Evolutionary conservation across 352 stramenopile species (phyloP).

Genomic region (Globisporangium takayamanum): DNA sequence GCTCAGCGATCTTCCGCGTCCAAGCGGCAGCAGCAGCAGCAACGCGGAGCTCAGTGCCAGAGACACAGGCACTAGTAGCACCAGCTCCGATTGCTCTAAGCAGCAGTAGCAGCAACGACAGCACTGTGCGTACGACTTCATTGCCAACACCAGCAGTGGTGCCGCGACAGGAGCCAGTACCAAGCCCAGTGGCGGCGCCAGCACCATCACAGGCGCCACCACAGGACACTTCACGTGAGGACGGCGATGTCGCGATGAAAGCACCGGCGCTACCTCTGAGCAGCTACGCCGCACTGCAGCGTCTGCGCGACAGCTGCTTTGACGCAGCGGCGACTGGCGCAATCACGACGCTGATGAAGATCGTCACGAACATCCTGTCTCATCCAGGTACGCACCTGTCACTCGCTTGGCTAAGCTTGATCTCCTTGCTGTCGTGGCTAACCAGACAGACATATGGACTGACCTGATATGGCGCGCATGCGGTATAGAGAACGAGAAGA

Average conservation of each 20-base stretch:
- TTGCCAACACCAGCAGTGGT: not conserved
- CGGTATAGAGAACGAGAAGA: constrained; percentile 65
- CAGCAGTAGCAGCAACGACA: not conserved
- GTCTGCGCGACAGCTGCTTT: constrained; percentile 70
- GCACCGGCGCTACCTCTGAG: constrained; percentile 19
- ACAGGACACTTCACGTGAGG: not conserved
- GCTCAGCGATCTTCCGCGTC: constrained; percentile 83
- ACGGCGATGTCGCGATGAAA: constrained; percentile 50
- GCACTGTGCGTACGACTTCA: too few relatives aligned
- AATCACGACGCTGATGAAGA: constrained; percentile 80
- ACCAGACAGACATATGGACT: not conserved
- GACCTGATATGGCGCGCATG: not conserved
- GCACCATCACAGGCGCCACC: not conserved
- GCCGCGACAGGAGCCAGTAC: not conserved
- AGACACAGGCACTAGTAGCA: not conserved
- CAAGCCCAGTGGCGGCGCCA: not conserved
- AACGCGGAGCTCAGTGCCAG: not conserved
- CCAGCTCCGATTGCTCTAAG: not conserved
- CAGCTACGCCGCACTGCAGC: constrained; percentile 57
- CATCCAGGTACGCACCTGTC: constrained; percentile 41
- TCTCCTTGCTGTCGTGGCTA: not conserved
- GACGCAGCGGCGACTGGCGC: constrained; percentile 55
- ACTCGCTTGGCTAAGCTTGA: not conserved
- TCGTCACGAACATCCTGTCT: constrained; percentile 80
- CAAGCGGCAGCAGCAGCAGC: constrained; percentile 15